These are phyloP conservation scores for Colletotrichum sp. DNA, from an alignment of 2,329 filamentous ascomycete genomes.

Conservation along the genomic window DNA sequence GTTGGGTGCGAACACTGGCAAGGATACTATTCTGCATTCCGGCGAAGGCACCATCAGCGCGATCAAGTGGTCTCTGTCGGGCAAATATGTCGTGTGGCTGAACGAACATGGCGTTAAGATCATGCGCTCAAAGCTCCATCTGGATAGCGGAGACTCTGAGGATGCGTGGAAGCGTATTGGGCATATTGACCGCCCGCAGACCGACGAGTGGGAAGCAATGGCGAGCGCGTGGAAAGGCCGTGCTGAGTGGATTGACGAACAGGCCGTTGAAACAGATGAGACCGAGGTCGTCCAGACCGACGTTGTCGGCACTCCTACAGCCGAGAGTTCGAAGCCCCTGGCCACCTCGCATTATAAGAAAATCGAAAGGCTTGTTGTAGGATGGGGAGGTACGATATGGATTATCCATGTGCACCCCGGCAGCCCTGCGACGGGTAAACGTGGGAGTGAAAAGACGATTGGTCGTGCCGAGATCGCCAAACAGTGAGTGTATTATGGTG, in stretches of 20 bases:
- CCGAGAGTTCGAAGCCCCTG: conserved; percentile 54
- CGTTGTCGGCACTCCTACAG: conserved; percentile 45
- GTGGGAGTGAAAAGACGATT: conserved; percentile 72
- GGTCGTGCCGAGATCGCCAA: conserved; percentile 91
- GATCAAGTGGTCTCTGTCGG: conserved; percentile 93
- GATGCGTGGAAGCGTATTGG: conserved; percentile 94
- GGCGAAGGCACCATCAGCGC: conserved; percentile 91
- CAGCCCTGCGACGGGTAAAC: conserved; percentile 68
- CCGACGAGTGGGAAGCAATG: conserved; percentile 94
- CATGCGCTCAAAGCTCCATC: conserved; percentile 86
- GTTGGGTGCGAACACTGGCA: conserved; percentile 77
- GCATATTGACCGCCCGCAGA: conserved; percentile 87
- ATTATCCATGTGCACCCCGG: conserved; percentile 89
- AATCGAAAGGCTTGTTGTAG: conserved; percentile 84
- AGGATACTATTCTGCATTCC: conserved; percentile 86
- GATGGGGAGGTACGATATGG: conserved; percentile 97
- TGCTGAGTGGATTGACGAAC: conserved; percentile 91
- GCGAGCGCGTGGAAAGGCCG: conserved; percentile 92
- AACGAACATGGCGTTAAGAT: conserved; percentile 98
- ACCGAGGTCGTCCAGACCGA: conserved; percentile 44
- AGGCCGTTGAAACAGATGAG: conserved; percentile 76
- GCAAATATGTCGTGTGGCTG: conserved; percentile 92
- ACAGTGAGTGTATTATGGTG: conserved; percentile 66
- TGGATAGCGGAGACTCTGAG: conserved; percentile 78
- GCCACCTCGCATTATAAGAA: conserved; percentile 49